These are phyloP conservation scores for Rhodamnia argentea DNA, from an alignment of 345 rosid species.

Conservation along the genomic window DNA sequence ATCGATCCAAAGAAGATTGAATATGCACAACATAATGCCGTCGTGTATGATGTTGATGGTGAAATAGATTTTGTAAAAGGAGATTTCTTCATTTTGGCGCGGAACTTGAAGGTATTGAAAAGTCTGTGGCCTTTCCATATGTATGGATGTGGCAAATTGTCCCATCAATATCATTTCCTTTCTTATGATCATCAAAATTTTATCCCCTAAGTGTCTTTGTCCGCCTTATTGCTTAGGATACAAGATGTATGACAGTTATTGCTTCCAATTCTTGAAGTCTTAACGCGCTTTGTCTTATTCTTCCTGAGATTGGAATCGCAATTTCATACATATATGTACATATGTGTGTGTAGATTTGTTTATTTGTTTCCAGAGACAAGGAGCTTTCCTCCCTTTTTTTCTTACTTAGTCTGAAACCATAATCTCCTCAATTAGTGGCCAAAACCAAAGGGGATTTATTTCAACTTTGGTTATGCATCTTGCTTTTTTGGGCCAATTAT, in stretches of 20 bases:
- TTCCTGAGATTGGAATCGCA: neutral
- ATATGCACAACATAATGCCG: conserved; percentile 76
- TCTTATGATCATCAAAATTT: neutral
- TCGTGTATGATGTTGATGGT: conserved; percentile 66
- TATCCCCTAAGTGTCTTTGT: neutral
- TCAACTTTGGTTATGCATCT: neutral
- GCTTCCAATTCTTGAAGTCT: neutral
- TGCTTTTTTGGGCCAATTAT: neutral
- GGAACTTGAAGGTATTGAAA: conserved; percentile 49
- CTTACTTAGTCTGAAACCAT: neutral
- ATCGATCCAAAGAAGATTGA: conserved; percentile 70
- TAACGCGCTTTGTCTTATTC: neutral
- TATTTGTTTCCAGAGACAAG: neutral
- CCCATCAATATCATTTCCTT: neutral
- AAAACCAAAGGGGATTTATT: neutral
- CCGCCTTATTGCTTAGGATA: neutral
- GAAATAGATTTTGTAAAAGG: conserved; percentile 70
- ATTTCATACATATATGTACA: neutral
- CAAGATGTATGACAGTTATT: neutral
- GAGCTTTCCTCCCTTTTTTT: neutral
- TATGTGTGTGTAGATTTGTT: no score
- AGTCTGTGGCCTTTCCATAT: neutral
- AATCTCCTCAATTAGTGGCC: neutral
- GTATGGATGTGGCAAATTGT: neutral
- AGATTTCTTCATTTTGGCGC: conserved; percentile 67